These are phyloP conservation scores for Leishmania tarentolae DNA, from an alignment of 208 protist genomes.

Conservation along the genomic window DNA sequence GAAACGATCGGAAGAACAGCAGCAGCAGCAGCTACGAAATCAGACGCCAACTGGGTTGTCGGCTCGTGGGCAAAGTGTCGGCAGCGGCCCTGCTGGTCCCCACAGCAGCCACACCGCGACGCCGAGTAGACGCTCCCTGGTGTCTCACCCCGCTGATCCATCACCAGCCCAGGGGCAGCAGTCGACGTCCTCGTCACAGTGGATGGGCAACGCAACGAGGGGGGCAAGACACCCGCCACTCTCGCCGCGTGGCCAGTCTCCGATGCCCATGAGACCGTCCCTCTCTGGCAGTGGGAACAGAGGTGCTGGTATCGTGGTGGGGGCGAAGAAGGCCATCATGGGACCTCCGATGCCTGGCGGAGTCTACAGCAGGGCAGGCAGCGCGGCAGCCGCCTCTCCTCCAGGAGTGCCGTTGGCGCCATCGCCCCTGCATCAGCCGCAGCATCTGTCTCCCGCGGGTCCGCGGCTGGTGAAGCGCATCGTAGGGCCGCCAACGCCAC, in stretches of 20 bases:
- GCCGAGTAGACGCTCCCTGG: conserved; percentile 1
- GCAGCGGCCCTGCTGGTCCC: background rate
- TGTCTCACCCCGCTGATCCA: background rate
- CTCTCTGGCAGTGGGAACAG: background rate
- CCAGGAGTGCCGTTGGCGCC: background rate
- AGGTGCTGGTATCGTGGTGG: background rate
- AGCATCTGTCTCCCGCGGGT: background rate
- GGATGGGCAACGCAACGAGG: background rate
- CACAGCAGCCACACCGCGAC: conserved; percentile 7
- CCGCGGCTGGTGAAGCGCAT: conserved; percentile 16
- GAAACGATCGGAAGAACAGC: background rate
- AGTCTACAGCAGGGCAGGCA: background rate
- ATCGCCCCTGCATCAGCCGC: background rate
- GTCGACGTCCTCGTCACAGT: background rate
- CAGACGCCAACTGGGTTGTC: background rate
- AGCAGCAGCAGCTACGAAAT: background rate
- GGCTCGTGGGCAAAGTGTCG: background rate
- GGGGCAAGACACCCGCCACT: background rate
- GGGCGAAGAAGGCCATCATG: background rate
- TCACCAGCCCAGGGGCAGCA: conserved; percentile 1
- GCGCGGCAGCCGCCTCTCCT: background rate
- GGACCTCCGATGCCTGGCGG: background rate
- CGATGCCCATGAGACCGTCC: background rate
- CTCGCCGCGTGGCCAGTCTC: background rate
- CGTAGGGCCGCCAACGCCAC: conserved; percentile 5